A percentile compares a stretch with the other conserved stretches of the same genome.
Evolutionary conservation across 2,329 filamentous ascomycete genomes (phyloP).

Genomic region (Hypoxylon sp.): DNA sequence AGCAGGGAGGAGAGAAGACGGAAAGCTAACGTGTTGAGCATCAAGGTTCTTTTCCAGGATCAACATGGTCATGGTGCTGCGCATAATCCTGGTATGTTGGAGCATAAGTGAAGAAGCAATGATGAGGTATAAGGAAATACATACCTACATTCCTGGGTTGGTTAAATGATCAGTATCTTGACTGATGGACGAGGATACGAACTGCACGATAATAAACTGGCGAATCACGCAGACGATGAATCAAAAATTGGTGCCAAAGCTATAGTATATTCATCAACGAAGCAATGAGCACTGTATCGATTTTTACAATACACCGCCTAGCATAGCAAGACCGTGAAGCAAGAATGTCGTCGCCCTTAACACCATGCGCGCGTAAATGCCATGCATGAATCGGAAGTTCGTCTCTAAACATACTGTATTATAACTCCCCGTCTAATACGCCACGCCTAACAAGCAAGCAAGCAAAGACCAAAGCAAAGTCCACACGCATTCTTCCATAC

Average conservation of each 20-base stretch:
- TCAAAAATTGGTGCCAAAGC: neutral
- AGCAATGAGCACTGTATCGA: neutral
- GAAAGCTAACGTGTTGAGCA: conserved; percentile 4
- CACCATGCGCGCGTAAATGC: conserved; percentile 2
- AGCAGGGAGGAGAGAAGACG: neutral
- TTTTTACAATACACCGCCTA: no score
- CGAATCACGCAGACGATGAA: no score
- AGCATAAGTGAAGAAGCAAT: conserved; percentile 42
- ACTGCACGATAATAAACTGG: no score
- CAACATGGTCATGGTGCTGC: conserved; percentile 51
- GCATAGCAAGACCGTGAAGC: conserved; percentile 1
- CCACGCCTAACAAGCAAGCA: conserved; percentile 6
- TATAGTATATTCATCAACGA: neutral
- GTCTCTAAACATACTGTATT: no score
- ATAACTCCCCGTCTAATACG: conserved; percentile 1
- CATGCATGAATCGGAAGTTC: no score
- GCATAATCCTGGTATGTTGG: conserved; percentile 50
- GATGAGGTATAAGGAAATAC: no score
- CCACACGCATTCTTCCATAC: neutral
- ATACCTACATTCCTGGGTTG: no score
- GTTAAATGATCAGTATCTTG: no score
- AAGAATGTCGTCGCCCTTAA: neutral
- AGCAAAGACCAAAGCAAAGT: conserved; percentile 4
- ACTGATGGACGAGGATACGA: no score
- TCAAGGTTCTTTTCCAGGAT: conserved; percentile 50